Evolutionary conservation across 139 green algal genomes (phyloP).

Genomic region (Pycnococcus provasolii): DNA sequence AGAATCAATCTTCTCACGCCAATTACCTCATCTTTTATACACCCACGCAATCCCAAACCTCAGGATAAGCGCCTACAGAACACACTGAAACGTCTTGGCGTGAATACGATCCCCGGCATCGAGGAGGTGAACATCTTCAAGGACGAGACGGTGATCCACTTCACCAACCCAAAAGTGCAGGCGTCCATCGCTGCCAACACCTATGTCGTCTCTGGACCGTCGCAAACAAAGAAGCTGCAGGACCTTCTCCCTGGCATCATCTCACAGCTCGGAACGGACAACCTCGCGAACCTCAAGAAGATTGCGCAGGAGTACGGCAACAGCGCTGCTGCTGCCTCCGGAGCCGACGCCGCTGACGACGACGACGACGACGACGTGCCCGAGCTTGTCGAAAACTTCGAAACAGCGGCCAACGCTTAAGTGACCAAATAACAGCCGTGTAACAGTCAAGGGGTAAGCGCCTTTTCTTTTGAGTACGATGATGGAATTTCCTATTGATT

Average conservation of each 20-base stretch:
- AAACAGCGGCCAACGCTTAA: slow-evolving; percentile 37
- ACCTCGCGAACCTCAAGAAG: slow-evolving; percentile 66
- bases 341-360: slow-evolving; percentile 40
- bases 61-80: slow-evolving; percentile 89
- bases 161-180: slow-evolving; percentile 98
- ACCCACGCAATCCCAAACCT: too few relatives aligned
- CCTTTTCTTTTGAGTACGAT: too few relatives aligned
- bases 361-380: slow-evolving; percentile 76
- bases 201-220: slow-evolving; percentile 88
- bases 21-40: too few relatives aligned
- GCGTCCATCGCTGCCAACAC: slow-evolving; percentile 97
- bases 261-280: slow-evolving; percentile 68
- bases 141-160: slow-evolving; percentile 82
- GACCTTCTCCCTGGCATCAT: slow-evolving; percentile 74
- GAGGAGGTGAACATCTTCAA: slow-evolving; percentile 99
- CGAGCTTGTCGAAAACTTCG: slow-evolving; percentile 85
- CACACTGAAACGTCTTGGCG: slow-evolving; percentile 92
- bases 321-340: slow-evolving; percentile 26
- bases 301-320: slow-evolving; percentile 49
- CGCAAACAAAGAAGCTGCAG: slow-evolving; percentile 70
- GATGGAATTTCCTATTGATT: too few relatives aligned
- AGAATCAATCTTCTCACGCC: too few relatives aligned
- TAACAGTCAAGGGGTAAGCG: too few relatives aligned
- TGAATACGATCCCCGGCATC: slow-evolving; percentile 98
- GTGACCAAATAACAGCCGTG: too few relatives aligned